Conservation (phyloP, 495 filamentous ascomycete genomes). For the Neurospora discreta region DNA sequence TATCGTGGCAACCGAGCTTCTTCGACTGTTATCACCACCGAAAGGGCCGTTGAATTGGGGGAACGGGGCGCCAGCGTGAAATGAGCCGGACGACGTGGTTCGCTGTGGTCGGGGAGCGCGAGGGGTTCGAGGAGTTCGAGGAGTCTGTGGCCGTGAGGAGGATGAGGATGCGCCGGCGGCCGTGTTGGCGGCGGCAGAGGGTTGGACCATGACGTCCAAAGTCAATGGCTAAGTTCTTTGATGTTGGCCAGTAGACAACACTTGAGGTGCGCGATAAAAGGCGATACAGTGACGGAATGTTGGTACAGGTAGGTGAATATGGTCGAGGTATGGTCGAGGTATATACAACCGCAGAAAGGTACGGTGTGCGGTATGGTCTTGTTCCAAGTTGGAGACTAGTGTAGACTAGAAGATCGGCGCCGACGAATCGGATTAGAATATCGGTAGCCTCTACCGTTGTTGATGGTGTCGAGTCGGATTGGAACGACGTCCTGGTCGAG, state of each 20-base stretch:
- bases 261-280: neutral
- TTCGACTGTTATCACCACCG: conserved; percentile 10
- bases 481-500: neutral
- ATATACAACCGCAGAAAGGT: neutral
- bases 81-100: conserved; percentile 27
- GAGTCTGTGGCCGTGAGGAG: conserved; percentile 18
- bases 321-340: neutral
- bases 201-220: neutral
- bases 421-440: too few species aligned
- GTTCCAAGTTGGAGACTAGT: too few species aligned
- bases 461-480: neutral
- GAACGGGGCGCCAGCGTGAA: conserved; percentile 39
- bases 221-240: neutral
- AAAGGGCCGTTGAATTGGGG: conserved; percentile 19
- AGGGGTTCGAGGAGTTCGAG: conserved; percentile 11
- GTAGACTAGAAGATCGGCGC: too few species aligned
- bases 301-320: neutral
- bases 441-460: too few species aligned
- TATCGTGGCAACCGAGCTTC: conserved; percentile 7
- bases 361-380: neutral
- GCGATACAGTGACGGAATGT: neutral
- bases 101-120: conserved; percentile 11
- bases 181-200: neutral
- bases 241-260: neutral
- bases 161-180: conserved; percentile 1